Conservation (phyloP, 768 basidiomycete species). For the Dacryopinax spathularia region DNA sequence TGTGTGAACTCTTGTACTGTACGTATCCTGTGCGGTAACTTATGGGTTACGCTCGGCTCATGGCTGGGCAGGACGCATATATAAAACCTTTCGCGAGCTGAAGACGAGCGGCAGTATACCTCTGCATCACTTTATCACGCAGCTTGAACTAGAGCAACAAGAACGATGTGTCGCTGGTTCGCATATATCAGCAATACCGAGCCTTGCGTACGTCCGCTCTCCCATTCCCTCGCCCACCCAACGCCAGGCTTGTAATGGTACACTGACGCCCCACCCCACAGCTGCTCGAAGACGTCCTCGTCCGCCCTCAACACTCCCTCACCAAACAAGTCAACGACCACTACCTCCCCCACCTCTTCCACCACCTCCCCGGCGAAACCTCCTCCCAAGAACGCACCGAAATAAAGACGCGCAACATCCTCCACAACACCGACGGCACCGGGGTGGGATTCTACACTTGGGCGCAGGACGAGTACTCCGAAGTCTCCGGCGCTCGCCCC, state of each 20-base stretch:
- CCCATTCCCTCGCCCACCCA: background rate
- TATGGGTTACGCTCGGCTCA: background rate
- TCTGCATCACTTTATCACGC: background rate
- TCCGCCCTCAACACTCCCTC: constrained; percentile 18
- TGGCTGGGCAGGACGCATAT: background rate
- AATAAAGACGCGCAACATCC: constrained; percentile 17
- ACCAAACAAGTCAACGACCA: constrained; percentile 22
- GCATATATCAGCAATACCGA: constrained; percentile 21
- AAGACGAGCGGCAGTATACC: too few species aligned
- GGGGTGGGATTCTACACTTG: constrained; percentile 4
- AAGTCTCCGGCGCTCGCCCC: constrained; percentile 16
- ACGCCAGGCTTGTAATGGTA: too few species aligned
- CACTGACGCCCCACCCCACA: background rate
- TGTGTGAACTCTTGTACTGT: too few species aligned
- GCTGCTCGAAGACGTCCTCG: constrained; percentile 21
- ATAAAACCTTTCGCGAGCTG: too few species aligned
- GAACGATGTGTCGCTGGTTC: constrained; percentile 24
- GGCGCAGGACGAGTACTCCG: constrained; percentile 14
- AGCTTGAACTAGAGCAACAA: background rate
- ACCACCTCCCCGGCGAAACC: constrained; percentile 16
- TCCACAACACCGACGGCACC: constrained; percentile 18
- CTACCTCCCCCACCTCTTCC: constrained; percentile 18
- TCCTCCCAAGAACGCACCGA: constrained; percentile 14
- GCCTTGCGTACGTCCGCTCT: constrained; percentile 9
- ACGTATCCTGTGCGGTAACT: background rate